These are phyloP conservation scores for Penicillium pancosmium DNA, from an alignment of 495 filamentous ascomycete species.

Conservation along the genomic window DNA sequence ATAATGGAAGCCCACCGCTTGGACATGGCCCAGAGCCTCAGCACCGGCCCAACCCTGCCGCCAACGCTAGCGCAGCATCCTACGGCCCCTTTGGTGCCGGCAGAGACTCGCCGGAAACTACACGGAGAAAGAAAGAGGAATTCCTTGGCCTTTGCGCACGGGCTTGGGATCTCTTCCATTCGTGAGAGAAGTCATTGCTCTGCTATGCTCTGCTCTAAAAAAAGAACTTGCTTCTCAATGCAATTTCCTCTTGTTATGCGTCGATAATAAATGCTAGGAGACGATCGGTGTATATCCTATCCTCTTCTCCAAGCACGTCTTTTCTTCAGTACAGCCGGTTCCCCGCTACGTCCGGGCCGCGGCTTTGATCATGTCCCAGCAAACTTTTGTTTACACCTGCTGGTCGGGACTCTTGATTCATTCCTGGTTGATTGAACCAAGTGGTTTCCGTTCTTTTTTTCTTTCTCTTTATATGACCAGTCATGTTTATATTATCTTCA, in stretches of 20 bases:
- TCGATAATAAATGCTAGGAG: not conserved
- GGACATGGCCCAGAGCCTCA: constrained; percentile 47
- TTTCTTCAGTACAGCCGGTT: not conserved
- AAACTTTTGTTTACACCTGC: not conserved
- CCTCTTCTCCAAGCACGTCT: not conserved
- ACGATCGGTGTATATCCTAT: not conserved
- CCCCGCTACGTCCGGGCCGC: no score
- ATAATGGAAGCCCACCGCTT: constrained; percentile 57
- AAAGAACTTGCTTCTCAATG: no score
- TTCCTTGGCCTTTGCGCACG: constrained; percentile 83
- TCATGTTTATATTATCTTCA: constrained; percentile 29
- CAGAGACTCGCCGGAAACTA: constrained; percentile 80
- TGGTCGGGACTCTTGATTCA: constrained; percentile 10
- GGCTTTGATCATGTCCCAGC: no score
- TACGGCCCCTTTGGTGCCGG: constrained; percentile 75
- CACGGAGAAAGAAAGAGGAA: constrained; percentile 89
- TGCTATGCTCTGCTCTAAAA: not conserved
- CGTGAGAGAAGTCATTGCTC: constrained; percentile 52
- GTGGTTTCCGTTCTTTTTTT: constrained; percentile 6
- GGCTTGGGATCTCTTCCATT: constrained; percentile 98
- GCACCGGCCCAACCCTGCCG: constrained; percentile 65
- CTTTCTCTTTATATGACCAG: constrained; percentile 16
- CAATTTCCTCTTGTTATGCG: constrained; percentile 3
- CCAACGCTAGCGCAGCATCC: constrained; percentile 58
- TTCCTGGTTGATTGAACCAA: constrained; percentile 26